Percentiles rank a stretch among this genome's conserved stretches.
Evolutionary conservation across 2,329 filamentous ascomycete genomes (phyloP).

Genomic region (Myotisia sp.): DNA sequence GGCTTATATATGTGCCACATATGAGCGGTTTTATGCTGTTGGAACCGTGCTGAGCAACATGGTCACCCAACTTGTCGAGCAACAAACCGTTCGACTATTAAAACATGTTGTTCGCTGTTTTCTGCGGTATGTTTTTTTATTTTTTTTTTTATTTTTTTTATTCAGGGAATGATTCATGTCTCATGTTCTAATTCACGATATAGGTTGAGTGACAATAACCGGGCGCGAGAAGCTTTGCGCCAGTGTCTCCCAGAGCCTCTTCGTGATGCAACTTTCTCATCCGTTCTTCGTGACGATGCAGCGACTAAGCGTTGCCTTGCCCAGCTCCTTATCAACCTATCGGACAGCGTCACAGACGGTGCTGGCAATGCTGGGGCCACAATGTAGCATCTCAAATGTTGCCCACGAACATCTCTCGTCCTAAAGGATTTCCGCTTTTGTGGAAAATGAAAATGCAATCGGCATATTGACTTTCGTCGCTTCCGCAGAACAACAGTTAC

Average conservation of each 20-base stretch:
- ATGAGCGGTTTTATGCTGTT: conserved; percentile 95
- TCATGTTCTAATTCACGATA: conserved; percentile 4
- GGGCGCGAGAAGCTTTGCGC: conserved; percentile 81
- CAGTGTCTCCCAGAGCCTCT: conserved; percentile 97
- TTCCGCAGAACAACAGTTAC: too few species aligned
- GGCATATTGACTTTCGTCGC: too few species aligned
- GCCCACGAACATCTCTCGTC: too few species aligned
- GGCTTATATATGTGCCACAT: conserved; percentile 97
- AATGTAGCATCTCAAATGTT: too few species aligned
- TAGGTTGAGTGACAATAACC: conserved; percentile 88
- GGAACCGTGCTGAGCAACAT: conserved; percentile 97
- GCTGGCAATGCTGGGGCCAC: conserved; percentile 23
- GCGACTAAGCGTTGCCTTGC: conserved; percentile 94
- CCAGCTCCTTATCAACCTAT: conserved; percentile 93
- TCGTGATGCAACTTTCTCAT: conserved; percentile 93
- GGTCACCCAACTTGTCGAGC: conserved; percentile 93
- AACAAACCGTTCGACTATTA: conserved; percentile 85
- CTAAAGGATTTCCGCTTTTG: too few species aligned
- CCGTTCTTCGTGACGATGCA: conserved; percentile 88
- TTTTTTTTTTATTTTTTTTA: background rate
- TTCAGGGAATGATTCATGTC: conserved; percentile 1
- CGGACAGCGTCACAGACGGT: conserved; percentile 61
- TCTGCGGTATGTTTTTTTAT: conserved; percentile 51
- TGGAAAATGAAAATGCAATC: too few species aligned
- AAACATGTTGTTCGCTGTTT: conserved; percentile 98